Evolutionary conservation across 208 protist genomes (phyloP).

Genomic region (Leishmania amazonensis): DNA sequence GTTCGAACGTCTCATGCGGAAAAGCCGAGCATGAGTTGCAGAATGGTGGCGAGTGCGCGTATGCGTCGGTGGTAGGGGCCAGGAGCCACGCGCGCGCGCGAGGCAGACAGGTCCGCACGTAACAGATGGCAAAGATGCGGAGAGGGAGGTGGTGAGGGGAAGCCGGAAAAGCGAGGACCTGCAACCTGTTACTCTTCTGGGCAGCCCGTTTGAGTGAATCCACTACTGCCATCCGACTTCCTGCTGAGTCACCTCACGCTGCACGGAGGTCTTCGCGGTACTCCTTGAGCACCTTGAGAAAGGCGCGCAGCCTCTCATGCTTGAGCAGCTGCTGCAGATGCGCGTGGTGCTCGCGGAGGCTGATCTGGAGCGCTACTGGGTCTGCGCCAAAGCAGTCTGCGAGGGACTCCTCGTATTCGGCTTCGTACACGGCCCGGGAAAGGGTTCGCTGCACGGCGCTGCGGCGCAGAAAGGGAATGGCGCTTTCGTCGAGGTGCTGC

Average conservation of each 20-base stretch:
- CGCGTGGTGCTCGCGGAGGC: constrained; percentile 42
- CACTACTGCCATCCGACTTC: not conserved
- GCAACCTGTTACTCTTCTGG: not conserved
- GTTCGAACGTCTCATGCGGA: not conserved
- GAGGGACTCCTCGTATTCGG: constrained; percentile 42
- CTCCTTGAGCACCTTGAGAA: constrained; percentile 24
- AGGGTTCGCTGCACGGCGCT: constrained; percentile 52
- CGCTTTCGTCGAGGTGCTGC: constrained; percentile 31
- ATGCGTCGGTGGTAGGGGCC: not conserved
- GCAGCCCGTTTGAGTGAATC: not conserved
- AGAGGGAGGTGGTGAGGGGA: not conserved
- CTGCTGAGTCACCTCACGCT: not conserved
- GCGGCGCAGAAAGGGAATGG: constrained; percentile 36
- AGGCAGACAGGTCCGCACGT: not conserved
- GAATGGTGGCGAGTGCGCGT: not conserved
- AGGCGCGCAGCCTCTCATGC: constrained; percentile 25
- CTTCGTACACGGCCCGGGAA: constrained; percentile 41
- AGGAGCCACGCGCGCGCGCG: not conserved
- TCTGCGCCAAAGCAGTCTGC: constrained; percentile 43
- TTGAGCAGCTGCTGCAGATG: constrained; percentile 37
- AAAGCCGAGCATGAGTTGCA: not conserved
- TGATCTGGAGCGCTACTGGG: constrained; percentile 24
- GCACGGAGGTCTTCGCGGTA: constrained; percentile 37
- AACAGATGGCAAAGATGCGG: not conserved
- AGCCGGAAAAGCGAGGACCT: not conserved